Conservation (phyloP, 495 filamentous ascomycete genomes). For the Aspergillus diversus region DNA sequence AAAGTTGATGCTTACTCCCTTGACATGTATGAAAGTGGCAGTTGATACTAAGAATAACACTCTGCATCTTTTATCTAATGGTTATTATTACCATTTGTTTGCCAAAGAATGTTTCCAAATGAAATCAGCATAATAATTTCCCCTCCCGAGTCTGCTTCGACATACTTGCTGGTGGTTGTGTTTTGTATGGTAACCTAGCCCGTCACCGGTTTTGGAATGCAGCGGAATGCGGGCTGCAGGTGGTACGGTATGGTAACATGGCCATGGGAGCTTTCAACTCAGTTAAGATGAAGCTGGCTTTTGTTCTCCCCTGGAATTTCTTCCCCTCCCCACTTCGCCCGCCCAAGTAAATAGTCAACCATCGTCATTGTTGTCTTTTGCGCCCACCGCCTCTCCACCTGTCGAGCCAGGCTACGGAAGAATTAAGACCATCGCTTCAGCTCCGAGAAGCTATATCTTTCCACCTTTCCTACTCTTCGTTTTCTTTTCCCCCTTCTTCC, state of each 20-base stretch:
- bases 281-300: not conserved
- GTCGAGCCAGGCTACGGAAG: not conserved
- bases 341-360: slow-evolving; percentile 11
- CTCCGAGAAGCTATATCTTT: slow-evolving; percentile 3
- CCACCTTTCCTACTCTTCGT: slow-evolving; percentile 18
- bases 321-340: slow-evolving; percentile 17
- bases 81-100: not conserved
- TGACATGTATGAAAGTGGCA: no score
- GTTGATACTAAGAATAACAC: not conserved
- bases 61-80: not conserved
- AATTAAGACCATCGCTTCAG: slow-evolving; percentile 11
- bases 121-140: no score
- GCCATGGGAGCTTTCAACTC: not conserved
- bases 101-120: no score
- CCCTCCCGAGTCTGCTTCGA: not conserved
- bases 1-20: no score
- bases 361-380: slow-evolving; percentile 5
- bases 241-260: slow-evolving; percentile 3
- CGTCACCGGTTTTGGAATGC: slow-evolving; percentile 1
- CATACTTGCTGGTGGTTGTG: slow-evolving; percentile 1
- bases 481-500: slow-evolving; percentile 13
- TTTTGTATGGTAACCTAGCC: slow-evolving; percentile 2
- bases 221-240: not conserved
- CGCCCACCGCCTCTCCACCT: not conserved
- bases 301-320: slow-evolving; percentile 4